Conservation (phyloP, 176 grass and related monocot species). For the Aegilops speltoides region DNA sequence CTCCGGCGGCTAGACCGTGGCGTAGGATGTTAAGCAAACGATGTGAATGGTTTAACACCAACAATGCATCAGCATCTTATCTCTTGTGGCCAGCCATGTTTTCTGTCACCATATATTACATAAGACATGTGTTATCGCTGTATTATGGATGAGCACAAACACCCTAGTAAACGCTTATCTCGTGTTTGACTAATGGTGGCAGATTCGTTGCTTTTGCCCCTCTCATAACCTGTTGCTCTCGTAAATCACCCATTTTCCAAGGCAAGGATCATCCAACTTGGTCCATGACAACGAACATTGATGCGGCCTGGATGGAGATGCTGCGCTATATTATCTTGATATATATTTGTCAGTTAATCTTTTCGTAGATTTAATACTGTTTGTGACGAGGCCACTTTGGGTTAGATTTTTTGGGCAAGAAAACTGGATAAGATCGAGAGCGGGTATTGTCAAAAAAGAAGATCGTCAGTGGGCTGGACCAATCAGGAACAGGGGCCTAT, state of each 20-base stretch:
- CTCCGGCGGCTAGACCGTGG: neutral
- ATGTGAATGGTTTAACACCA: neutral
- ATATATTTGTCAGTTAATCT: neutral
- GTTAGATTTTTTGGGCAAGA: neutral
- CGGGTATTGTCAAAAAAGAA: neutral
- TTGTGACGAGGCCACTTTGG: neutral
- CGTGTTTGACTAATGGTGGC: neutral
- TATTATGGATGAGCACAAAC: neutral
- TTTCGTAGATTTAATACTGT: neutral
- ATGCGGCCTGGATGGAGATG: neutral
- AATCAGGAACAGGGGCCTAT: neutral
- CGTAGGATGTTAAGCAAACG: neutral
- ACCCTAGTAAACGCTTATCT: neutral
- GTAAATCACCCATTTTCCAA: neutral
- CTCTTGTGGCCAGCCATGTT: neutral
- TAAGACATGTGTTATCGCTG: neutral
- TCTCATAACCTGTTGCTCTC: neutral
- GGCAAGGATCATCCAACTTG: neutral
- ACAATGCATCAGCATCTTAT: neutral
- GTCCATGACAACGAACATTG: neutral
- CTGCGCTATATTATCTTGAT: neutral
- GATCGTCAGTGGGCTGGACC: neutral
- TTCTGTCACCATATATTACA: too few species aligned
- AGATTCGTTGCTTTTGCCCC: neutral
- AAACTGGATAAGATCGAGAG: neutral